Evolutionary conservation across 257 asterid genomes (phyloP).

Genomic region (Nicotiana attenuata): DNA sequence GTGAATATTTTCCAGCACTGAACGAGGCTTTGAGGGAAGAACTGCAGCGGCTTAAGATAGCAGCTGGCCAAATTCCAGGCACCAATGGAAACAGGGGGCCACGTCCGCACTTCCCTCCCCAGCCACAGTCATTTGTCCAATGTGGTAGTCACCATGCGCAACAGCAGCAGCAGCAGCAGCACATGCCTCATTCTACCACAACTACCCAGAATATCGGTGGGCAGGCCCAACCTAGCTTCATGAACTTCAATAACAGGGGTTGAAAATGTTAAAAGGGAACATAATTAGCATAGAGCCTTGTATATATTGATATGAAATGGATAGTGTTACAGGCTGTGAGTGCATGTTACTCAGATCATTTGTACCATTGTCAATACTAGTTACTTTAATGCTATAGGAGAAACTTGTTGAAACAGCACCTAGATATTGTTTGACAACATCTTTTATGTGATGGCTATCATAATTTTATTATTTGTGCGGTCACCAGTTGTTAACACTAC

Average conservation of each 20-base stretch:
- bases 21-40: slow-evolving; percentile 73
- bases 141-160: slow-evolving; percentile 41
- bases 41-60: slow-evolving; percentile 73
- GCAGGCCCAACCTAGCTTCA: slow-evolving; percentile 36
- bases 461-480: background rate
- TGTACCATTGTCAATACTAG: background rate
- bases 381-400: background rate
- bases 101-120: slow-evolving; percentile 38
- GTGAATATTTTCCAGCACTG: slow-evolving; percentile 42
- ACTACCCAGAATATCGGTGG: slow-evolving; percentile 27
- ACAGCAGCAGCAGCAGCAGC: slow-evolving; percentile 24
- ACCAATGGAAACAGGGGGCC: slow-evolving; percentile 45
- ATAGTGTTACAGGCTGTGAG: background rate
- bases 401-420: background rate
- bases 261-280: slow-evolving; percentile 16
- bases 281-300: background rate
- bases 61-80: slow-evolving; percentile 49
- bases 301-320: background rate
- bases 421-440: background rate
- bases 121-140: slow-evolving; percentile 33
- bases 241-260: slow-evolving; percentile 38
- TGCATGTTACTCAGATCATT: background rate
- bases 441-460: background rate
- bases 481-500: background rate
- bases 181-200: slow-evolving; percentile 27